Evolutionary conservation across 345 rosid species (phyloP).

Genomic region (Linum trigynum): DNA sequence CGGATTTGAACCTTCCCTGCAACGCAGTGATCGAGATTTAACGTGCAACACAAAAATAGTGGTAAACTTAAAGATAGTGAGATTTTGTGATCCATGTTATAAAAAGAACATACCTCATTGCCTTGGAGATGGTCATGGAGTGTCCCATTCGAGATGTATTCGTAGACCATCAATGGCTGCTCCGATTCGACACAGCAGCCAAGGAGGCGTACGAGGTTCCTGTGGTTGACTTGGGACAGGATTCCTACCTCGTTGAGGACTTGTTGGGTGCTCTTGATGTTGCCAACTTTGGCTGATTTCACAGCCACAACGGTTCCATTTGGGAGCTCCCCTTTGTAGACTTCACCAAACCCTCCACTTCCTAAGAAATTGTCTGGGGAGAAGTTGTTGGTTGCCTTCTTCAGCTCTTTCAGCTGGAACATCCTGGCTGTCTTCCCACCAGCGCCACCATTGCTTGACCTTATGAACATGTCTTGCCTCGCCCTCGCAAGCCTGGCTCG

Average conservation of each 20-base stretch:
- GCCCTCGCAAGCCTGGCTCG: constrained; percentile 33
- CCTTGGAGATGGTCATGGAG: constrained; percentile 44
- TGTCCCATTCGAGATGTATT: constrained; percentile 49
- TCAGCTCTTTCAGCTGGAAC: constrained; percentile 40
- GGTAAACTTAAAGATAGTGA: too few relatives aligned
- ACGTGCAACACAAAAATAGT: too few relatives aligned
- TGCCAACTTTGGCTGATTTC: constrained; percentile 56
- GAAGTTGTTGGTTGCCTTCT: constrained; percentile 43
- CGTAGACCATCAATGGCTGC: constrained; percentile 51
- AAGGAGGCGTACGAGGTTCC: constrained; percentile 44
- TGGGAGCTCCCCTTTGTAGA: constrained; percentile 47
- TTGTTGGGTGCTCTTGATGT: constrained; percentile 52
- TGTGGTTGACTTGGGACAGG: constrained; percentile 60
- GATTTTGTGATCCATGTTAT: too few relatives aligned
- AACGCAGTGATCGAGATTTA: too few relatives aligned
- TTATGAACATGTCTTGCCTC: constrained; percentile 35
- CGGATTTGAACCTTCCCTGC: constrained; percentile 8
- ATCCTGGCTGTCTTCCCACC: constrained; percentile 40
- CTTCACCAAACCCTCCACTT: constrained; percentile 57
- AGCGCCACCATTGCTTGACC: constrained; percentile 29
- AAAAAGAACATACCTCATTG: too few relatives aligned
- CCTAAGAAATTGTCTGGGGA: constrained; percentile 40
- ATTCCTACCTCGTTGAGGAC: constrained; percentile 59
- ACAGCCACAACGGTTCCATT: constrained; percentile 47
- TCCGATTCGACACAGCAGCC: constrained; percentile 55